Conservation (phyloP, 495 filamentous ascomycete genomes). For the Penicillium silybi region DNA sequence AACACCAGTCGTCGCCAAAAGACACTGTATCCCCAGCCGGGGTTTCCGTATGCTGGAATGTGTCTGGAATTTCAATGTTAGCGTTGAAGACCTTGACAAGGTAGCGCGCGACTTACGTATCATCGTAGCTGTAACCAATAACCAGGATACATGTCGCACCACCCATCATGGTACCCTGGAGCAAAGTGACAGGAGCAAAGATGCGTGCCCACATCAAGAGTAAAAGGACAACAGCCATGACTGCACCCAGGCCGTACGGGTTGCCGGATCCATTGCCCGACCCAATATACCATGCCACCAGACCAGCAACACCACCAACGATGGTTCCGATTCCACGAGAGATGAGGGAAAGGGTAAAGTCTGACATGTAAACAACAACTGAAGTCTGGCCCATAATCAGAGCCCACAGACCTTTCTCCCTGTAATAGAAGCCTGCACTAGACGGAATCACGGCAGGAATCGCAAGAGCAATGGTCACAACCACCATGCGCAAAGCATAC, state of each 20-base stretch:
- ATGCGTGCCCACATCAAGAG: constrained; percentile 38
- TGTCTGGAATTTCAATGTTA: constrained; percentile 16
- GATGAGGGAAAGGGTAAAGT: constrained; percentile 38
- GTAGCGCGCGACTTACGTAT: constrained; percentile 26
- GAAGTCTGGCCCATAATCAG: constrained; percentile 46
- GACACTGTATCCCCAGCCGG: constrained; percentile 40
- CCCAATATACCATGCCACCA: constrained; percentile 46
- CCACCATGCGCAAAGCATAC: constrained; percentile 36
- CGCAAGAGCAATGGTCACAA: constrained; percentile 38
- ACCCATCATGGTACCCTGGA: constrained; percentile 36
- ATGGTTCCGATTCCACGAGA: constrained; percentile 33
- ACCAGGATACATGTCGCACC: constrained; percentile 40
- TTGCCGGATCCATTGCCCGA: constrained; percentile 40
- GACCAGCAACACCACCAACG: constrained; percentile 35
- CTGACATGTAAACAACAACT: constrained; percentile 41
- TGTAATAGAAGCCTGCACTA: constrained; percentile 42
- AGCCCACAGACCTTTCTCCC: constrained; percentile 44
- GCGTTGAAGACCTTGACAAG: neutral
- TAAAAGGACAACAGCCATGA: constrained; percentile 30
- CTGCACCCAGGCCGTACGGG: constrained; percentile 37
- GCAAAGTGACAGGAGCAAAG: constrained; percentile 26
- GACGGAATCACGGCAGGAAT: constrained; percentile 36
- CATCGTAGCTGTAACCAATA: constrained; percentile 36
- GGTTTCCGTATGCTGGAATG: constrained; percentile 37
- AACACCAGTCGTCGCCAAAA: constrained; percentile 44